phyloP scores from a whole-genome alignment of 257 asterid species.

The Lycium ferocissimum region DNA sequence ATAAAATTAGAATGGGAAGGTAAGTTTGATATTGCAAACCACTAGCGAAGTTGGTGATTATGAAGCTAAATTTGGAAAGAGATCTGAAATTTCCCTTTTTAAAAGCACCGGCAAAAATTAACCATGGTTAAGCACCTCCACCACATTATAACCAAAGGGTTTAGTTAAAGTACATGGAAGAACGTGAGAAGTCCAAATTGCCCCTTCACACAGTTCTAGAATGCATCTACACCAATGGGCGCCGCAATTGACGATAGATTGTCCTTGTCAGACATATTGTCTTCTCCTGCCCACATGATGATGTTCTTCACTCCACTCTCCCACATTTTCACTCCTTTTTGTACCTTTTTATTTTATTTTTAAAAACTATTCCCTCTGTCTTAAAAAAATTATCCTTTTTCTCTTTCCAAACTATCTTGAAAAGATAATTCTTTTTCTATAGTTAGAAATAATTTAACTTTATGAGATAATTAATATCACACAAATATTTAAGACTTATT shows the following conservation, averaged over 20 bases:
- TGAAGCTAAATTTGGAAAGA: no score
- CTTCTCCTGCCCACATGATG: slow-evolving; percentile 28
- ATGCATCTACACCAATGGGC: slow-evolving; percentile 32
- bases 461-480: no score
- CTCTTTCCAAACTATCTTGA: no score
- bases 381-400: no score
- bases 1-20: no score
- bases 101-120: neutral
- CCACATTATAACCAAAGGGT: neutral
- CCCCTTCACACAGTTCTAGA: slow-evolving; percentile 18
- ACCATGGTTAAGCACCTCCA: neutral
- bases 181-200: neutral
- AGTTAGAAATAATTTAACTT: no score
- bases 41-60: no score
- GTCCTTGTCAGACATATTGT: slow-evolving; percentile 32
- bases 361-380: no score
- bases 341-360: neutral
- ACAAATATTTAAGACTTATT: no score
- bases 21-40: no score
- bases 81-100: no score
- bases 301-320: slow-evolving; percentile 27
- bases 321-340: neutral
- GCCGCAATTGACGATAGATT: slow-evolving; percentile 56
- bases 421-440: no score
- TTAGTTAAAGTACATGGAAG: neutral